Base-by-base conservation (phyloP, 306 rosid species). In the Cucumis cinereus region DNA sequence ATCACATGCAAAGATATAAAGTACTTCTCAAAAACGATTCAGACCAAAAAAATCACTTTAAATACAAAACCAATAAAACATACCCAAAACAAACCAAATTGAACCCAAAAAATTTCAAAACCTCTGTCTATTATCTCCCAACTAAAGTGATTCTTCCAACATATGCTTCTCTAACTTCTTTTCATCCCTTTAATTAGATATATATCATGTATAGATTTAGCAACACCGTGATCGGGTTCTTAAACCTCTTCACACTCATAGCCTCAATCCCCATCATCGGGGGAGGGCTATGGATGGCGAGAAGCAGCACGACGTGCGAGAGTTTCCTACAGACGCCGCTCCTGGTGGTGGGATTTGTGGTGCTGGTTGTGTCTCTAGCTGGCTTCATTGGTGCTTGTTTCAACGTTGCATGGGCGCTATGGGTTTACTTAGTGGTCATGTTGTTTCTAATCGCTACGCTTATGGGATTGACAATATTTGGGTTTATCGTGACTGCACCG, bases 331-430 rank as follows among this genome's bases (percentile, higher is more conserved):
- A 94, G 71, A 91, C 98, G 1, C 98, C 98, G 68, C 91, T 94
- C 33, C 64, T 94, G 6, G 83, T 90, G 10, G 77, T 94, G 15
- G 98, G 98, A 4, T 94, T 94, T 47, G 81, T 94, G 12, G 91
- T 94, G 49, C 86, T 94, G 0, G 74, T 94, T 53, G 81, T 94
- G 5, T 94, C 98, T 10, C 74, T 94, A 4, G 96, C 98, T 10
- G 97, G 98, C 7, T 94, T 94, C 82, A 87, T 94, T 41, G 98
- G 98, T 19, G 97, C 98, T 1, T 94, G 98, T 63, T 94, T 94
- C 54, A 83, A 94, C 69, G 96, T 94, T 20, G 97, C 93, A 4
- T 91, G 97, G 86, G 98, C 97, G 20, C 88, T 94, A 0, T 94
- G 98, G 98, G 68, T 94, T 35, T 94, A 94, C 84, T 77, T 94